Conservation (phyloP, 352 stramenopile species). For the Plasmopara viticola region DNA sequence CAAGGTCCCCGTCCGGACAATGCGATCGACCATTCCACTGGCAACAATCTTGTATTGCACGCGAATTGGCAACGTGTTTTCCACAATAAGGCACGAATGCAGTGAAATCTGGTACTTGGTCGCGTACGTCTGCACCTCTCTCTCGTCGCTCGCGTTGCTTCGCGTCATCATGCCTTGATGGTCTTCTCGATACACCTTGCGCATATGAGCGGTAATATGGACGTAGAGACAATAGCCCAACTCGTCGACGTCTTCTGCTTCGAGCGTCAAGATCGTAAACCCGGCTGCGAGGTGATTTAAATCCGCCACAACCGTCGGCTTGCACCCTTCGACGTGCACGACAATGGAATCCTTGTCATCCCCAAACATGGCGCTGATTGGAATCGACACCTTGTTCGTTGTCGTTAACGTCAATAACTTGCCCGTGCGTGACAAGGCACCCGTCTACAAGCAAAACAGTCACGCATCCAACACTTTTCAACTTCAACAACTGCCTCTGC, state of each 20-base stretch:
- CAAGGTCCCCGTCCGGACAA: constrained; percentile 62
- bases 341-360: constrained; percentile 76
- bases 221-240: constrained; percentile 83
- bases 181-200: constrained; percentile 86
- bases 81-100: constrained; percentile 79
- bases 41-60: constrained; percentile 77
- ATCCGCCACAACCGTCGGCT: constrained; percentile 72
- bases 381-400: constrained; percentile 79
- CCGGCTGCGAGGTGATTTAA: constrained; percentile 53
- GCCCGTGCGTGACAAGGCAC: constrained; percentile 28
- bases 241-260: constrained; percentile 46
- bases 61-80: constrained; percentile 82
- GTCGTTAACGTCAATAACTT: constrained; percentile 48
- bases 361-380: constrained; percentile 72
- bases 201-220: constrained; percentile 71
- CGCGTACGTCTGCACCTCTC: constrained; percentile 67
- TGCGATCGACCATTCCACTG: constrained; percentile 12
- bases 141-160: constrained; percentile 38
- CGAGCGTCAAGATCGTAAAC: constrained; percentile 62
- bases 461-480: background rate
- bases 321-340: constrained; percentile 81
- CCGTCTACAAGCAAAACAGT: constrained; percentile 23
- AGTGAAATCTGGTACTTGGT: constrained; percentile 86
- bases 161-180: constrained; percentile 69
- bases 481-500: background rate